These are phyloP conservation scores for Neonectria ditissima DNA, from an alignment of 2,329 filamentous ascomycete genomes.

Conservation along the genomic window DNA sequence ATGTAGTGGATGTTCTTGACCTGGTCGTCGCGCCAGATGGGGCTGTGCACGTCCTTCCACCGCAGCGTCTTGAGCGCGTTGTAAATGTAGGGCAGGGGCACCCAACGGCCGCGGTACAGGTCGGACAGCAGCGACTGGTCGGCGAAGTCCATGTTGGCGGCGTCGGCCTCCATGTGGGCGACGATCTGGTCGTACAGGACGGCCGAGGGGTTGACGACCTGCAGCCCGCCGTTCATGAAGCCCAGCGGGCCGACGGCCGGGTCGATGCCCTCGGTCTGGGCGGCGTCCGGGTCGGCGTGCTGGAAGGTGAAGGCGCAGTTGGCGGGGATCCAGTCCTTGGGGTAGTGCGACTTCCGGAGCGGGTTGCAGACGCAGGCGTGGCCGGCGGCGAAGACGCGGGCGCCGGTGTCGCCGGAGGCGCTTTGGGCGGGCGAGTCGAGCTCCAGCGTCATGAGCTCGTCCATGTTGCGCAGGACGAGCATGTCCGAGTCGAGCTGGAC, in stretches of 20 bases:
- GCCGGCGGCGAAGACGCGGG: slow-evolving; percentile 81
- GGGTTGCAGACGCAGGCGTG: slow-evolving; percentile 92
- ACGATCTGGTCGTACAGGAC: slow-evolving; percentile 63
- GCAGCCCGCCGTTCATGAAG: slow-evolving; percentile 63
- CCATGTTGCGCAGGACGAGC: slow-evolving; percentile 87
- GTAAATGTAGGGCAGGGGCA: slow-evolving; percentile 69
- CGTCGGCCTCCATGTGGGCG: slow-evolving; percentile 61
- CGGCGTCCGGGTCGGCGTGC: slow-evolving; percentile 58
- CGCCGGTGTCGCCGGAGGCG: slow-evolving; percentile 48
- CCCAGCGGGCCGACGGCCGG: slow-evolving; percentile 61
- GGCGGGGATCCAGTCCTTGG: slow-evolving; percentile 71
- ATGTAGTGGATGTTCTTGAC: slow-evolving; percentile 74
- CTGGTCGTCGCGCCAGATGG: slow-evolving; percentile 68
- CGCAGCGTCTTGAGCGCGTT: slow-evolving; percentile 73
- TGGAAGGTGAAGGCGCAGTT: slow-evolving; percentile 71
- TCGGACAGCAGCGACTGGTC: slow-evolving; percentile 70
- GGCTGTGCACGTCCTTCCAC: slow-evolving; percentile 62
- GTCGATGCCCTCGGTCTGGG: slow-evolving; percentile 59
- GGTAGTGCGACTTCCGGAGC: slow-evolving; percentile 81
- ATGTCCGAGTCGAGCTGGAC: slow-evolving; percentile 92
- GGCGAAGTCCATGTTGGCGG: slow-evolving; percentile 65
- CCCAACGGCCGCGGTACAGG: slow-evolving; percentile 67
- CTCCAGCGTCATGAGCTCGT: slow-evolving; percentile 87
- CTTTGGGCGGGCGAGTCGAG: slow-evolving; percentile 65
- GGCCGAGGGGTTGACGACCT: slow-evolving; percentile 66